Base-by-base conservation (phyloP, 371 early-diverging fungal species). In the Rhizopus microsporus region DNA sequence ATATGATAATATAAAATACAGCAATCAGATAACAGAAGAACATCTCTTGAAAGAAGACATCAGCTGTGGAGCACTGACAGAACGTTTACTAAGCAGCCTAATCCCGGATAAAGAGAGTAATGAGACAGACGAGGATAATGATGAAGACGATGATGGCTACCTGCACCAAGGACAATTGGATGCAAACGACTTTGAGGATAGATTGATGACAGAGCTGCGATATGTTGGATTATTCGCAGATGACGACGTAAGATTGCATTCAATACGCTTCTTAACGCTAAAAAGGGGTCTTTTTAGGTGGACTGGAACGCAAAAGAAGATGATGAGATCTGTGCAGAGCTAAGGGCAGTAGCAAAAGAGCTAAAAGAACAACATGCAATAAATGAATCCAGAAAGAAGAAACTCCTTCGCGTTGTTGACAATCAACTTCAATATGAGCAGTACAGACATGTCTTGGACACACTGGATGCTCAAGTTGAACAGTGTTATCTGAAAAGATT, bases 341-440 rank as follows among this genome's bases (percentile, higher is more conserved):
- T 96, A 33, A 78, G 92, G 15, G 59, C 66, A 8, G 67, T 86
- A 40, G 88, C 89, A 51, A 75, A 78, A 12, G 85, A 93, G 59
- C 76, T 95, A 33, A 87, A 88, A 31, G 84, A 89, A 15, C 91
- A 89, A 62, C 79, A 81, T 37, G 59, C 67, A 34, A 63, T 85
- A 34, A 96, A 96, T 62, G 73, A 70, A 30, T 57, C 55, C 42
- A 80, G 94, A 39, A 92, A 91, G 56, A 81, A 81, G 34, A 69
- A 75, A 12, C 71, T 96, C 31, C 69, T 86, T 12, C 80, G 85
- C 1, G 76, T 89, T 12, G 92, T 91, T 7, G 80, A 84, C 51
- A 81, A 85, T 49, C 88, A 91, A 64, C 82, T 93, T 45, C 95
- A 89, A 4, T 93, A 80, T 71, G 94, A 96, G 60, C 93, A 96